These are phyloP conservation scores for Linum tenue DNA, from an alignment of 345 rosid species.

Conservation along the genomic window DNA sequence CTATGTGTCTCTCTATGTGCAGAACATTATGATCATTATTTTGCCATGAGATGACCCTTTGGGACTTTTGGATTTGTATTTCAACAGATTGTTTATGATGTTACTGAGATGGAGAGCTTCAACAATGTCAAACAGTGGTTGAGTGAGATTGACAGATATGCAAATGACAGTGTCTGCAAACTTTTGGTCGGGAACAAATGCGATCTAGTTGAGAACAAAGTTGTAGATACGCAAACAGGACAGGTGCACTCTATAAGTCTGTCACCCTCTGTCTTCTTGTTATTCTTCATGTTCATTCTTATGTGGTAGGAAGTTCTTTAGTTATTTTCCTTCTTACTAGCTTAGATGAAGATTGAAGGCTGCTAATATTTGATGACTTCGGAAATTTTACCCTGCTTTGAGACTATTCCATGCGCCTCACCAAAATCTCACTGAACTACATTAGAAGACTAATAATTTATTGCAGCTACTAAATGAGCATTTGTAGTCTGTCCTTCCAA, in stretches of 20 bases:
- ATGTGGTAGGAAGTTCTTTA: background rate
- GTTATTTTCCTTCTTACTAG: background rate
- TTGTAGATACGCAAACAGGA: constrained; percentile 76
- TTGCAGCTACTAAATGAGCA: too few relatives aligned
- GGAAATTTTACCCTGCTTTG: too few relatives aligned
- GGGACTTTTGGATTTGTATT: constrained; percentile 6
- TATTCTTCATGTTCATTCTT: background rate
- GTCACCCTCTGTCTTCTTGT: background rate
- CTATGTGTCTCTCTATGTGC: background rate
- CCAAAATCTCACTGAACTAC: too few relatives aligned
- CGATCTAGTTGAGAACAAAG: constrained; percentile 70
- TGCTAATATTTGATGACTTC: too few relatives aligned
- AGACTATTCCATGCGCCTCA: too few relatives aligned
- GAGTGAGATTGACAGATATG: constrained; percentile 76
- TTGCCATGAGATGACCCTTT: background rate
- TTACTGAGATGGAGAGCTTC: constrained; percentile 86
- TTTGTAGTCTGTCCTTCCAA: too few relatives aligned
- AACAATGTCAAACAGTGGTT: constrained; percentile 88
- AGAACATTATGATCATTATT: background rate
- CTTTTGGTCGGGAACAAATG: constrained; percentile 76
- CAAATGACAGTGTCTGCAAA: constrained; percentile 87
- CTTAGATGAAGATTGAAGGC: background rate
- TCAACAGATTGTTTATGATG: constrained; percentile 67
- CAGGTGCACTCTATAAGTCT: constrained; percentile 31
- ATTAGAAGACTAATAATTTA: too few relatives aligned